phyloP scores from a whole-genome alignment of 208 protist species.

The Wallacemonas collosoma region DNA sequence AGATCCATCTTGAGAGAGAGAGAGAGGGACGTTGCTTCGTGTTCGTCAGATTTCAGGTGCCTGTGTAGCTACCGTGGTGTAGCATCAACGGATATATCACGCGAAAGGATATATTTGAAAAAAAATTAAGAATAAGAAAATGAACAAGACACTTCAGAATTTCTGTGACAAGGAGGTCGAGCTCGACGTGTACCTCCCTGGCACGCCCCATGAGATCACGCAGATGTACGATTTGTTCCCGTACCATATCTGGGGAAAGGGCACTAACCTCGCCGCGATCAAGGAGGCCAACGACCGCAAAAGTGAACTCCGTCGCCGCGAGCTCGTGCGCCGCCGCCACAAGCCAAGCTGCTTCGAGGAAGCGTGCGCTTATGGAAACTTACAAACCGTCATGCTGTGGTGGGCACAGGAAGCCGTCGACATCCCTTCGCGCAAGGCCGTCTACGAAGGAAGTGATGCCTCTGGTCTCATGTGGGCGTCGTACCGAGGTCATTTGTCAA shows the following conservation, averaged over 20 bases:
- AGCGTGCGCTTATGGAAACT: slow-evolving; percentile 65
- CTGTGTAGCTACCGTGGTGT: too few species aligned
- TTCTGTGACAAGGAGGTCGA: slow-evolving; percentile 39
- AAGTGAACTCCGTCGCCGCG: slow-evolving; percentile 1
- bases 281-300: slow-evolving; percentile 8
- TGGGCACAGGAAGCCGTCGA: slow-evolving; percentile 60
- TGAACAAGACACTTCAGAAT: slow-evolving; percentile 23
- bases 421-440: slow-evolving; percentile 25
- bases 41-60: too few species aligned
- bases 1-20: too few species aligned
- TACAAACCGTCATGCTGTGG: slow-evolving; percentile 47
- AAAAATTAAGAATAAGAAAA: slow-evolving; percentile 24
- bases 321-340: slow-evolving; percentile 36
- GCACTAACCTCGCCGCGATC: slow-evolving; percentile 10
- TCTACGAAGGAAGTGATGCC: slow-evolving; percentile 61
- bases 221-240: slow-evolving; percentile 36
- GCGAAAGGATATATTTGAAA: too few species aligned
- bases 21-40: too few species aligned
- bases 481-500: slow-evolving; percentile 49
- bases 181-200: slow-evolving; percentile 64
- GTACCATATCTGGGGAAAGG: slow-evolving; percentile 34
- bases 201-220: slow-evolving; percentile 32
- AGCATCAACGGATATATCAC: too few species aligned
- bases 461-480: slow-evolving; percentile 78
- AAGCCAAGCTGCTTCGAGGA: slow-evolving; percentile 57